Evolutionary conservation across 495 filamentous ascomycete genomes (phyloP).

Genomic region (Baudoinia panamericana): DNA sequence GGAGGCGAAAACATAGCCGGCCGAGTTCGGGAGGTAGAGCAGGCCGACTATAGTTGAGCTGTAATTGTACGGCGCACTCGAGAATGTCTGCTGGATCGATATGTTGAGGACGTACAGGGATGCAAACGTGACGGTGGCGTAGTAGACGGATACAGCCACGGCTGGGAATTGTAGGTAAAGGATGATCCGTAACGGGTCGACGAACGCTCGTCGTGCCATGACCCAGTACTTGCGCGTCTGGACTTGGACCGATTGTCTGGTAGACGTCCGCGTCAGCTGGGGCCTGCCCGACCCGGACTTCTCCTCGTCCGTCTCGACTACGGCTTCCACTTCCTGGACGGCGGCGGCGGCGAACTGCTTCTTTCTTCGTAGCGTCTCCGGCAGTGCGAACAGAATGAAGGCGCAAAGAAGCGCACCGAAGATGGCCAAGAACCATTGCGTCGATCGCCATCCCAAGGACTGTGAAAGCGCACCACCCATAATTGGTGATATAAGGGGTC

Average conservation of each 20-base stretch:
- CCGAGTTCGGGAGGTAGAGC: constrained; percentile 65
- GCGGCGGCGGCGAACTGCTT: constrained; percentile 13
- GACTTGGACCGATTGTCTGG: constrained; percentile 45
- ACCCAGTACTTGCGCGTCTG: constrained; percentile 41
- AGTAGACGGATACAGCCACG: constrained; percentile 68
- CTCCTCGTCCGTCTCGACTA: constrained; percentile 2
- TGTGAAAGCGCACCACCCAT: constrained; percentile 67
- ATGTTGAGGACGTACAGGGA: constrained; percentile 81
- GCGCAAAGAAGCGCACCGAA: constrained; percentile 45
- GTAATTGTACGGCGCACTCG: constrained; percentile 59
- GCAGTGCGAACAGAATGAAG: constrained; percentile 38
- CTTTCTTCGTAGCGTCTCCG: constrained; percentile 27
- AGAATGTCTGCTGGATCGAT: constrained; percentile 65
- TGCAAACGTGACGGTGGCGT: constrained; percentile 68
- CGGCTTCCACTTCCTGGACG: constrained; percentile 14
- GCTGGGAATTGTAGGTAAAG: constrained; percentile 70
- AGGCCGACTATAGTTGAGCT: constrained; percentile 60
- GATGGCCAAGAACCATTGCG: constrained; percentile 73
- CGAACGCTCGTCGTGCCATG: constrained; percentile 49
- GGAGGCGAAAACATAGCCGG: constrained; percentile 66
- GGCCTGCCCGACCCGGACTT: constrained; percentile 17
- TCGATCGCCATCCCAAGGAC: constrained; percentile 66
- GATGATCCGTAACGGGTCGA: constrained; percentile 71
- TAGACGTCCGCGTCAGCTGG: constrained; percentile 44
- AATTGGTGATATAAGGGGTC: constrained; percentile 74